Percentiles rank a stretch among this genome's conserved stretches.
Conservation (phyloP, 345 rosid genomes). For the Salix arbutifolia region DNA sequence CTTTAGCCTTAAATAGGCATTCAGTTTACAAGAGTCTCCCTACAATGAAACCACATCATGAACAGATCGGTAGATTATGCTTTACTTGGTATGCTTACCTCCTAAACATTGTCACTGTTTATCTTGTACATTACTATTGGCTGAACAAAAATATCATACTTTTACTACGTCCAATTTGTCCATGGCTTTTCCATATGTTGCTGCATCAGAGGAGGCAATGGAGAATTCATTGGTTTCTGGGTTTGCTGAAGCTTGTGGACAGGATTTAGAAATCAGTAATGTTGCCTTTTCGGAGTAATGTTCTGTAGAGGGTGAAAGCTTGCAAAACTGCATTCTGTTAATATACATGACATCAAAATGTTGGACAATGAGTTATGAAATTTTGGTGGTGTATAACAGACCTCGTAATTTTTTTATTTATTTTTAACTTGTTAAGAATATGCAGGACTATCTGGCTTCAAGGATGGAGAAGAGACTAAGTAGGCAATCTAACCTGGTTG, state of each 20-base stretch:
- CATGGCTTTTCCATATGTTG: constrained; percentile 85
- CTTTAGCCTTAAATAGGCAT: too few species aligned
- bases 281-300: constrained; percentile 77
- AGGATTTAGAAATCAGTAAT: constrained; percentile 40
- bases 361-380: background rate
- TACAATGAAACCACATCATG: too few species aligned
- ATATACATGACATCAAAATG: constrained; percentile 36
- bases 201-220: constrained; percentile 67
- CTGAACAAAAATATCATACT: too few species aligned
- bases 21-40: too few species aligned
- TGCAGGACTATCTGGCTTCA: constrained; percentile 65
- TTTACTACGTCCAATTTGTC: constrained; percentile 70
- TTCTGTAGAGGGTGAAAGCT: constrained; percentile 59
- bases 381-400: background rate
- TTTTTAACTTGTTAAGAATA: constrained; percentile 9
- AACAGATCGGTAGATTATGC: too few species aligned
- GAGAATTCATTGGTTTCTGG: constrained; percentile 65
- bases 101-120: too few species aligned
- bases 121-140: too few species aligned
- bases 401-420: constrained; percentile 6
- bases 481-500: constrained; percentile 68
- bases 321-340: constrained; percentile 52
- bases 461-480: constrained; percentile 52
- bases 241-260: constrained; percentile 59
- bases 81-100: too few species aligned